Conservation (phyloP, 2,329 filamentous ascomycete genomes). For the Neoscytalidium dimidiatum region DNA sequence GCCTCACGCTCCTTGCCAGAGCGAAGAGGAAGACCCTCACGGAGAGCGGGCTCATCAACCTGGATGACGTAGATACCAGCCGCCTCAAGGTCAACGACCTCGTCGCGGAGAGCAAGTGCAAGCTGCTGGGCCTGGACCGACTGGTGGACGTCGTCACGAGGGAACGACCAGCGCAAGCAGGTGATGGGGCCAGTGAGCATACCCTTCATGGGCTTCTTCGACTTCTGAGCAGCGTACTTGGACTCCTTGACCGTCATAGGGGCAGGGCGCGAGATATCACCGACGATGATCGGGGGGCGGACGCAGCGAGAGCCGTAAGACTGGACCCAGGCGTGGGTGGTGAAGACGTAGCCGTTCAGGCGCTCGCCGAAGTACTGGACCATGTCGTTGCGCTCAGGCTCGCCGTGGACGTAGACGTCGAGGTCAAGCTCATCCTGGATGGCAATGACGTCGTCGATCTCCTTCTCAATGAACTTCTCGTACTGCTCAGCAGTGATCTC, state of each 20-base stretch:
- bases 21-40: conserved; percentile 98
- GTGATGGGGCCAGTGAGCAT: conserved; percentile 99
- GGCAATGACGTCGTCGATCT: conserved; percentile 93
- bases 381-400: conserved; percentile 99
- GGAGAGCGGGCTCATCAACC: conserved; percentile 97
- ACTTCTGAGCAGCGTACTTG: conserved; percentile 95
- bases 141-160: conserved; percentile 99
- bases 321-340: conserved; percentile 98
- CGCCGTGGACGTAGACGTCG: conserved; percentile 96
- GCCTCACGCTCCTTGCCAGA: conserved; percentile 91
- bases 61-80: conserved; percentile 98
- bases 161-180: conserved; percentile 99
- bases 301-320: conserved; percentile 98
- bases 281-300: conserved; percentile 95
- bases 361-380: conserved; percentile 99
- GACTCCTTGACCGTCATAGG: conserved; percentile 99
- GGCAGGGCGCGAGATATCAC: conserved; percentile 93
- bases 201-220: conserved; percentile 99
- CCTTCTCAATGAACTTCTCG: conserved; percentile 99
- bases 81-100: conserved; percentile 96
- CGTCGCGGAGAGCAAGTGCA: conserved; percentile 95
- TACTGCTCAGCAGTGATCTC: conserved; percentile 92
- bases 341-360: conserved; percentile 96
- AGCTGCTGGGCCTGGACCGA: conserved; percentile 98
- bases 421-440: conserved; percentile 98